Evolutionary conservation across 1,284 basidiomycete genomes (phyloP).

Genomic region (Dichomitus squalens): DNA sequence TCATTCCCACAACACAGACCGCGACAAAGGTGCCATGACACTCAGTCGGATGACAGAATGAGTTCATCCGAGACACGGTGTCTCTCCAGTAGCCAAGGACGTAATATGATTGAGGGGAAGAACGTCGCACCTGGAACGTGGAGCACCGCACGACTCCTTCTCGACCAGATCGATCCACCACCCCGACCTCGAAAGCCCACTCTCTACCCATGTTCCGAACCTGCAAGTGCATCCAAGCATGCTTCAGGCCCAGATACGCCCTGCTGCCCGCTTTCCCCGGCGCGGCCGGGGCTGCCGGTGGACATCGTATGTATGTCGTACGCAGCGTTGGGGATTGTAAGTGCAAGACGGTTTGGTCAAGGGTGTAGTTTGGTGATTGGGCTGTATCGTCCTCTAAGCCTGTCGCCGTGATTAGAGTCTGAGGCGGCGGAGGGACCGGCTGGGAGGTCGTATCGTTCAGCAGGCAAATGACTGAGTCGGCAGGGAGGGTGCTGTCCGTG

Average conservation of each 20-base stretch:
- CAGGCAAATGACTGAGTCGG: conserved; percentile 68
- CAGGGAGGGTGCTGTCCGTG: conserved; percentile 53
- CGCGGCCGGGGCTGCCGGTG: conserved; percentile 30
- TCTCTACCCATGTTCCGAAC: conserved; percentile 67
- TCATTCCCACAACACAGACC: too few relatives aligned
- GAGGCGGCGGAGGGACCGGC: conserved; percentile 51
- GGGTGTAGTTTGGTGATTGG: conserved; percentile 36
- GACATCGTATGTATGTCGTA: conserved; percentile 73
- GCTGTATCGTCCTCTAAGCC: too few relatives aligned
- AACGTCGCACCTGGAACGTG: conserved; percentile 73
- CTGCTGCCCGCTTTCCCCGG: neutral
- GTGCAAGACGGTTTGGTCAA: conserved; percentile 79
- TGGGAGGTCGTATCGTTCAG: conserved; percentile 61
- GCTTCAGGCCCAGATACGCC: conserved; percentile 60
- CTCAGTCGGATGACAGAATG: too few relatives aligned
- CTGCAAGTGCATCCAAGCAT: conserved; percentile 78
- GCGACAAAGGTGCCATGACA: too few relatives aligned
- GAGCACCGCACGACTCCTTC: conserved; percentile 71
- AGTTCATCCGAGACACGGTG: too few relatives aligned
- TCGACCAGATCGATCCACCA: conserved; percentile 64
- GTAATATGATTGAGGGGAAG: neutral
- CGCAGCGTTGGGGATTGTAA: conserved; percentile 77
- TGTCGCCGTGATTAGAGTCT: conserved; percentile 45
- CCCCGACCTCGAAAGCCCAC: conserved; percentile 78
- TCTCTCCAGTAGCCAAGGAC: too few relatives aligned